Conservation (phyloP, 495 filamentous ascomycete species). For the Lepidopterella palustris region DNA sequence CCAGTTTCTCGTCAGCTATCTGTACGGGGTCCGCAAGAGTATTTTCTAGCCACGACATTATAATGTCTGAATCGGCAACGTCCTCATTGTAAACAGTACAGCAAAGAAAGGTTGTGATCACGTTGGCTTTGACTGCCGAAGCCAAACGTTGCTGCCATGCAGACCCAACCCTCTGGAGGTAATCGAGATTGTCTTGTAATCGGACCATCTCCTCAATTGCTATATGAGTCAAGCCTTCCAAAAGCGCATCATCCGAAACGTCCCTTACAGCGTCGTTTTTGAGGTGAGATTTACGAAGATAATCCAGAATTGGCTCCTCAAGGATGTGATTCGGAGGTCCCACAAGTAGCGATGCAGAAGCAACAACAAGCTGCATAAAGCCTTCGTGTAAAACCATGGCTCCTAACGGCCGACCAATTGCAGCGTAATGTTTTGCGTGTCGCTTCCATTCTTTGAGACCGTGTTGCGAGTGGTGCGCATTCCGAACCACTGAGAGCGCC, state of each 20-base stretch:
- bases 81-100: constrained; percentile 74
- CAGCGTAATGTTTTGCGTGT: constrained; percentile 74
- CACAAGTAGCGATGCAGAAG: constrained; percentile 66
- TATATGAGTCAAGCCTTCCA: constrained; percentile 67
- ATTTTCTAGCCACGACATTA: constrained; percentile 81
- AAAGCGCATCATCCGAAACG: constrained; percentile 31
- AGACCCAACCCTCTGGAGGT: constrained; percentile 67
- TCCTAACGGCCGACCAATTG: constrained; percentile 69
- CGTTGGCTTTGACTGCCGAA: constrained; percentile 74
- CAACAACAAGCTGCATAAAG: constrained; percentile 76
- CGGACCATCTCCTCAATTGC: constrained; percentile 74
- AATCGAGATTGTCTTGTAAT: constrained; percentile 85
- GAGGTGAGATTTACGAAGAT: constrained; percentile 53
- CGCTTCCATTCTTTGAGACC: constrained; percentile 70
- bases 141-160: constrained; percentile 83
- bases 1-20: constrained; percentile 69
- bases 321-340: constrained; percentile 53
- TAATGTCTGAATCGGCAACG: constrained; percentile 68
- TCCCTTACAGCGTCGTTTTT: constrained; percentile 3
- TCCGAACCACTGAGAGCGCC: constrained; percentile 78
- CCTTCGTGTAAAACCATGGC: constrained; percentile 86
- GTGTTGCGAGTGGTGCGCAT: constrained; percentile 43
- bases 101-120: constrained; percentile 77
- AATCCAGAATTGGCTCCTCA: constrained; percentile 62
- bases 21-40: constrained; percentile 68